These are phyloP conservation scores for Trametes punicea DNA, from an alignment of 768 basidiomycete species.

Conservation along the genomic window DNA sequence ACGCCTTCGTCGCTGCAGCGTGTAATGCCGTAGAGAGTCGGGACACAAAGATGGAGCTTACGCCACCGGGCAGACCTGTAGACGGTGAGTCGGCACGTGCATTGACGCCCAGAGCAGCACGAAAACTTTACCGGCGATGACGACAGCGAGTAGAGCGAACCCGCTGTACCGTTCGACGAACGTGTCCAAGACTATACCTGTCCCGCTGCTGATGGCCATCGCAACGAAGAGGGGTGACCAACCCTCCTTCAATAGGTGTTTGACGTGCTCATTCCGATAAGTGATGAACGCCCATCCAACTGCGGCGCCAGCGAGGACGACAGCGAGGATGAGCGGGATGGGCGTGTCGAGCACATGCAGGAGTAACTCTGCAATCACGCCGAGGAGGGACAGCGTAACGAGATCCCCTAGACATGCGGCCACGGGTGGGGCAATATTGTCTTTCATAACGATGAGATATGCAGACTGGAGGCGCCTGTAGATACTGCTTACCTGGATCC, in stretches of 20 bases:
- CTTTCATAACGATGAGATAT: conserved; percentile 34
- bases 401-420: conserved; percentile 93
- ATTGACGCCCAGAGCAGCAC: not conserved
- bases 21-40: conserved; percentile 89
- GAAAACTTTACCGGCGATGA: conserved; percentile 64
- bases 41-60: conserved; percentile 89
- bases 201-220: conserved; percentile 82
- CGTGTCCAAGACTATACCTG: conserved; percentile 87
- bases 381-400: conserved; percentile 82
- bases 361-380: conserved; percentile 67
- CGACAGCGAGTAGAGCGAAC: conserved; percentile 82
- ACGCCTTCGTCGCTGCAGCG: conserved; percentile 39
- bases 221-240: conserved; percentile 92
- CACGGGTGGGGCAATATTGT: conserved; percentile 94
- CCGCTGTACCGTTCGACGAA: conserved; percentile 87
- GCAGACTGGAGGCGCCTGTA: not conserved
- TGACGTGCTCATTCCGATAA: conserved; percentile 63
- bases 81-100: not conserved
- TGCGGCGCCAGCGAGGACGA: conserved; percentile 47
- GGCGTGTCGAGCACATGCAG: conserved; percentile 63
- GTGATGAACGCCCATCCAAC: conserved; percentile 52
- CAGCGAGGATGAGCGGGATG: conserved; percentile 54
- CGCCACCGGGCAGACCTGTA: conserved; percentile 81
- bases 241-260: conserved; percentile 72
- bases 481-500: conserved; percentile 67